Percentiles rank a stretch among this genome's conserved stretches.
These are phyloP conservation scores for Phanerodontia chrysosporium DNA, from an alignment of 768 basidiomycete species.

Conservation along the genomic window DNA sequence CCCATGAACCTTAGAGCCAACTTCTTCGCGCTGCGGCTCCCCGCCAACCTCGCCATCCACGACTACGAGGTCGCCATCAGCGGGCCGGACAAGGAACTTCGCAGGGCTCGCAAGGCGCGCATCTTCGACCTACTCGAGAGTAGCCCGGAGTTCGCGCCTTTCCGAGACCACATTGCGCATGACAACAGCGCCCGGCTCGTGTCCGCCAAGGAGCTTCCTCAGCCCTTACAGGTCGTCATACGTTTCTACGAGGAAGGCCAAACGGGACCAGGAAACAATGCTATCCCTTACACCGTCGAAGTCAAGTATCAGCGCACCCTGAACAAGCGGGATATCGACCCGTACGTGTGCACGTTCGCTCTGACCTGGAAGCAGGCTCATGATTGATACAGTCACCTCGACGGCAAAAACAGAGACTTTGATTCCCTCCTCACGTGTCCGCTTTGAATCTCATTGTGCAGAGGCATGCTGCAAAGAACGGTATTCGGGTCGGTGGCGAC, in stretches of 20 bases:
- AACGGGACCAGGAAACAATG: slow-evolving; percentile 27
- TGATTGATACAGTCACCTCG: slow-evolving; percentile 44
- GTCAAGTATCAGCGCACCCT: slow-evolving; percentile 31
- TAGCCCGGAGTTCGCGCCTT: slow-evolving; percentile 30
- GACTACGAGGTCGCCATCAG: slow-evolving; percentile 55
- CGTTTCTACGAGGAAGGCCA: slow-evolving; percentile 39
- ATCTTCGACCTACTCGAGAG: slow-evolving; percentile 54
- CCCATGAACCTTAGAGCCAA: slow-evolving; percentile 53
- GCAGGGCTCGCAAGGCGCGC: slow-evolving; percentile 40
- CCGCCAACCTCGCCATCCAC: slow-evolving; percentile 39
- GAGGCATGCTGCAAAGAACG: slow-evolving; percentile 48
- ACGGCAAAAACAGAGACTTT: slow-evolving; percentile 54
- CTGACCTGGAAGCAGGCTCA: not conserved
- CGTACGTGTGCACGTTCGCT: slow-evolving; percentile 25
- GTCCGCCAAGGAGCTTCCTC: slow-evolving; percentile 33
- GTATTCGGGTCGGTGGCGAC: slow-evolving; percentile 41
- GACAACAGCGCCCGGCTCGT: slow-evolving; percentile 39
- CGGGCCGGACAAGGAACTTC: slow-evolving; percentile 31
- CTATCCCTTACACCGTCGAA: slow-evolving; percentile 38
- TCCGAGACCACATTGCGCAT: slow-evolving; percentile 45
- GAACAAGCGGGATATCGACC: slow-evolving; percentile 23
- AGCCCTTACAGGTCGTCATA: slow-evolving; percentile 31
- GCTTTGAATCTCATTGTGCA: slow-evolving; percentile 64
- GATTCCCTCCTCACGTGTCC: slow-evolving; percentile 56
- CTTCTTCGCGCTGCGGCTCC: slow-evolving; percentile 51